Percentiles rank a stretch among this genome's conserved stretches.
These are phyloP conservation scores for Cladosporium sphaerospermum DNA, from an alignment of 2,329 filamentous ascomycete genomes.

Conservation along the genomic window DNA sequence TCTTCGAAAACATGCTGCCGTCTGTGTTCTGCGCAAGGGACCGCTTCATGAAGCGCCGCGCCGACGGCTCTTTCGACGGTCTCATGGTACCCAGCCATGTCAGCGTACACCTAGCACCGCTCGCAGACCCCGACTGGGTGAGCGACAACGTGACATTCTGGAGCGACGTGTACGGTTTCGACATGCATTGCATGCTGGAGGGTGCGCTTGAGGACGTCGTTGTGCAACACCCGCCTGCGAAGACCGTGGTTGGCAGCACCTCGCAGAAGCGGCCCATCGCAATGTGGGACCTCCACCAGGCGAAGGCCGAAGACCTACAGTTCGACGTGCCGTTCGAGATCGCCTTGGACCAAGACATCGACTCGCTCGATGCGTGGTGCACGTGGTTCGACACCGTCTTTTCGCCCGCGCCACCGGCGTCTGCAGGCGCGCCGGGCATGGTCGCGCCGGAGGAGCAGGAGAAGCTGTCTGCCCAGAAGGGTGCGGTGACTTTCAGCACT, in stretches of 20 bases:
- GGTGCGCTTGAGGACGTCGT: conserved; percentile 68
- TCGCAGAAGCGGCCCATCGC: conserved; percentile 57
- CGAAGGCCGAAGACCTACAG: conserved; percentile 63
- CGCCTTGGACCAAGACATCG: conserved; percentile 54
- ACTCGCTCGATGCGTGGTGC: conserved; percentile 75
- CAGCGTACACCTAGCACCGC: conserved; percentile 74
- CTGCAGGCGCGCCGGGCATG: conserved; percentile 41
- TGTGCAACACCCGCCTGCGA: conserved; percentile 18
- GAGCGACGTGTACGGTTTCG: conserved; percentile 89
- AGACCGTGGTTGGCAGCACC: conserved; percentile 32
- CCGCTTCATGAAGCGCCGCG: conserved; percentile 60
- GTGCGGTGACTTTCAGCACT: conserved; percentile 75
- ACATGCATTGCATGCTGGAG: conserved; percentile 84
- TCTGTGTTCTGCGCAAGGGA: conserved; percentile 86
- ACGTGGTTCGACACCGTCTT: conserved; percentile 97
- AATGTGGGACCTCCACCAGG: conserved; percentile 68
- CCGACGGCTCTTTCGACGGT: conserved; percentile 50
- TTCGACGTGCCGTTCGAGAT: conserved; percentile 66
- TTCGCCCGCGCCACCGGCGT: conserved; percentile 51
- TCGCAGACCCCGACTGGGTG: conserved; percentile 71
- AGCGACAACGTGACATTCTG: conserved; percentile 77
- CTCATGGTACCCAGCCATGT: conserved; percentile 82
- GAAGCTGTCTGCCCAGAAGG: conserved; percentile 52
- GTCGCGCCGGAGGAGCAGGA: conserved; percentile 29
- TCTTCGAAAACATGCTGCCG: conserved; percentile 95